Evolutionary conservation across 2,329 filamentous ascomycete genomes (phyloP).

Genomic region (Exophiala calicioides): DNA sequence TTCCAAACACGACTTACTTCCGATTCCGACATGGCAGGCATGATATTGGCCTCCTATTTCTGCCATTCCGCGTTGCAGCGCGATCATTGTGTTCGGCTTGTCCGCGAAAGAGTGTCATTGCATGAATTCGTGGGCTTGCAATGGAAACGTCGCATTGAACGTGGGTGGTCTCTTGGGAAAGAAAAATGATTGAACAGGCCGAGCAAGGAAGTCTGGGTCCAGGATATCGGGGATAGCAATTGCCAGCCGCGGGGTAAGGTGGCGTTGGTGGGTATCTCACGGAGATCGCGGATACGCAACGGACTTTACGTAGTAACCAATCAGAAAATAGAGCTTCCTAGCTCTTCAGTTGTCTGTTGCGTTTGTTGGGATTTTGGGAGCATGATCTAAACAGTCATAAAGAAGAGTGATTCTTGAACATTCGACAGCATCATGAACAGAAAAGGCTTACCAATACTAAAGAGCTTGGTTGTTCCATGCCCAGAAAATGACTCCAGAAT

Average conservation of each 20-base stretch:
- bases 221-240: slow-evolving; percentile 5
- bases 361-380: too few relatives aligned
- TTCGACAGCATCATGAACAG: neutral
- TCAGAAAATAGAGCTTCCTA: neutral
- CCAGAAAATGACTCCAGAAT: neutral
- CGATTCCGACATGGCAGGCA: slow-evolving; percentile 86
- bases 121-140: neutral
- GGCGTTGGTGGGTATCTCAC: too few relatives aligned
- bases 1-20: slow-evolving; percentile 53
- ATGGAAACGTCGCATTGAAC: neutral
- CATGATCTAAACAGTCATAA: neutral
- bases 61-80: slow-evolving; percentile 4
- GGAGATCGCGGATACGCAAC: slow-evolving; percentile 5
- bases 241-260: neutral
- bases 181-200: slow-evolving; percentile 1
- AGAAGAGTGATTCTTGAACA: neutral
- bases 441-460: too few relatives aligned
- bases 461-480: neutral
- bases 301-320: neutral
- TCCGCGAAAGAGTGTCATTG: slow-evolving; percentile 8
- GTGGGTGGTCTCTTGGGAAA: too few relatives aligned
- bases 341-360: too few relatives aligned
- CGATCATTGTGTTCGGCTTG: slow-evolving; percentile 1
- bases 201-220: slow-evolving; percentile 3
- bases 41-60: slow-evolving; percentile 86